A percentile compares a stretch with the other conserved stretches of the same genome.
These are phyloP conservation scores for Aquilaria agallochum DNA, from an alignment of 441 rosid genomes.

Conservation along the genomic window DNA sequence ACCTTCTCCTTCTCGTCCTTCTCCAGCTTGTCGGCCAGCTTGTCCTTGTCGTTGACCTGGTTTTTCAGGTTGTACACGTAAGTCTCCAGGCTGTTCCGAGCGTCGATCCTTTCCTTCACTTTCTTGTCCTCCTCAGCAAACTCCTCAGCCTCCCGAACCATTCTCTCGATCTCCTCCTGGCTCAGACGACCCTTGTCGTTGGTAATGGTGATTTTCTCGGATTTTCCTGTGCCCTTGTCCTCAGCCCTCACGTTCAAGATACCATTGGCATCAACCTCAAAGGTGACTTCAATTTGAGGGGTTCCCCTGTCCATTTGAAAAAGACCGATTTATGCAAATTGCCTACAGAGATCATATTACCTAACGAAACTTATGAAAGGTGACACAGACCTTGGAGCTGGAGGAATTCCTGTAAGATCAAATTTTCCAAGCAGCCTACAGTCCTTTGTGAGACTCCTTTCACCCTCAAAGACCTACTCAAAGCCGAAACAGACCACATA, in stretches of 20 bases:
- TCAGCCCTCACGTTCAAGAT: conserved; percentile 93
- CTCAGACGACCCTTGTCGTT: conserved; percentile 95
- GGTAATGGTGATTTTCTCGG: conserved; percentile 97
- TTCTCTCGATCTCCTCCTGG: conserved; percentile 95
- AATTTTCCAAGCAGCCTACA: conserved; percentile 91
- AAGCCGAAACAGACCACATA: conserved; percentile 5
- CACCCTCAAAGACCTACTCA: conserved; percentile 91
- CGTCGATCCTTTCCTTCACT: conserved; percentile 89
- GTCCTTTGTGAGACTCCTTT: conserved; percentile 97
- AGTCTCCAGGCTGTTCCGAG: conserved; percentile 84
- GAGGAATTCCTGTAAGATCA: conserved; percentile 77
- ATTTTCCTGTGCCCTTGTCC: conserved; percentile 87
- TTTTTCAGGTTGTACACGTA: conserved; percentile 95
- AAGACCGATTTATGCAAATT: not conserved
- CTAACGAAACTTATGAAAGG: not conserved
- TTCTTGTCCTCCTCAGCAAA: conserved; percentile 98
- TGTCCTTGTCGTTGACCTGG: conserved; percentile 91
- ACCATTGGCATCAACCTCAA: conserved; percentile 96
- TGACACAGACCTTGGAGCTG: conserved; percentile 70
- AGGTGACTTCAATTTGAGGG: conserved; percentile 97
- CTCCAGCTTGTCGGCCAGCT: conserved; percentile 95
- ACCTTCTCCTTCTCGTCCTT: conserved; percentile 90
- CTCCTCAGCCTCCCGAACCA: conserved; percentile 97
- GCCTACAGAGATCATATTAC: not conserved
- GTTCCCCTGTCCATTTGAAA: conserved; percentile 62